These are phyloP conservation scores for Endotrypanum monterogeii DNA, from an alignment of 208 protist genomes.

Conservation along the genomic window DNA sequence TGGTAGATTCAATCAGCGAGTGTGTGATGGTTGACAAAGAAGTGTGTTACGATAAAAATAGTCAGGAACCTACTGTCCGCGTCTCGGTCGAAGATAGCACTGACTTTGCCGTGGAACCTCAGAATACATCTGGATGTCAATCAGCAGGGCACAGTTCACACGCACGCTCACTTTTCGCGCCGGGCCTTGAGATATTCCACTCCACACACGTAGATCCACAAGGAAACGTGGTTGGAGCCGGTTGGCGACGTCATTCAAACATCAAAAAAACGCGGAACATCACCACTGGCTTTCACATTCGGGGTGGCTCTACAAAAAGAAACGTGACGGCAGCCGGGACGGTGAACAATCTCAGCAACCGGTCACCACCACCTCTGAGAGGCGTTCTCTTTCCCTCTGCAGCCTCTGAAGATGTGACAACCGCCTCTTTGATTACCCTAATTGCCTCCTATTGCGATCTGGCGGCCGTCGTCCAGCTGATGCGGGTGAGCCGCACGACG, in stretches of 20 bases:
- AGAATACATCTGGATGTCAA: neutral
- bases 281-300: neutral
- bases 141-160: neutral
- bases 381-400: slow-evolving; percentile 16
- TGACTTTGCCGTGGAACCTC: neutral
- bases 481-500: slow-evolving; percentile 40
- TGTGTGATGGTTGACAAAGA: neutral
- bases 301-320: neutral
- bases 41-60: neutral
- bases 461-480: slow-evolving; percentile 38
- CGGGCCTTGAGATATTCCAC: neutral
- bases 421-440: slow-evolving; percentile 11
- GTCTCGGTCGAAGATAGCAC: neutral
- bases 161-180: neutral
- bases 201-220: neutral
- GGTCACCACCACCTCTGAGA: neutral
- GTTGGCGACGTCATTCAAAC: neutral
- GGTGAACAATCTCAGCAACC: neutral
- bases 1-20: neutral
- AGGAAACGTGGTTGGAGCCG: neutral
- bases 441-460: slow-evolving; percentile 54
- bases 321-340: too few species aligned
- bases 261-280: neutral
- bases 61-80: neutral
- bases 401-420: neutral